Base-by-base conservation (phyloP, 305 asterid genomes). In the Andrographis paniculata region DNA sequence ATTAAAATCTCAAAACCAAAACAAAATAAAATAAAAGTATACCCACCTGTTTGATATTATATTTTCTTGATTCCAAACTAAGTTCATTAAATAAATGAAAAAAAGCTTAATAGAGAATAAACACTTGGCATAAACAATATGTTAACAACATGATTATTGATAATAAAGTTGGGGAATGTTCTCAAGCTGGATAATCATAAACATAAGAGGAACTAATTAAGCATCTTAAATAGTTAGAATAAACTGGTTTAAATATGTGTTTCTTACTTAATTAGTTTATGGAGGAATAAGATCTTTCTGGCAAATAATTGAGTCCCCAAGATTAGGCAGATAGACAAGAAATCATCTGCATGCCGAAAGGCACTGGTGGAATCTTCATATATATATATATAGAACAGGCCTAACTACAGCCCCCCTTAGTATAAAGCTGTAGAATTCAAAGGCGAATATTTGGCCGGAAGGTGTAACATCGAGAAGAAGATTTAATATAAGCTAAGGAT, bases 241-340 rank as follows among this genome's bases (percentile, higher is more conserved):
- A 45, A 23, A 24, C 19, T 15, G 19, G 20, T 23, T 23, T 37
- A 37, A 37, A 24, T n/a, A 10, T 17, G 9, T 17, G 3, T 21
- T 20, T 14, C 41, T 28, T 14, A 20, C n/a, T 55, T 45, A 22
- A 54, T 31, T n/a, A 24, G 8, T 24, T 36, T 22, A 30, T 50
- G 36, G 21, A 45, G 27, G 67, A 59, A 65, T 55, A 28, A 49
- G 33, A 43, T 47, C 61, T 52, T 48, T 44, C 27, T 24, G 18
- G 18, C 38, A 43, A 36, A 58, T 48, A 21, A 58, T 41, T 30
- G 22, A 9, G 57, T 23, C 38, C 33, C 39, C 35, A 30, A 63
- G 50, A 48, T 52, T 48, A 20, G 64, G 46, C 9, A 16, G 60
- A 21, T 10, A 39, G 52, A 60, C 41, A 63, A 56, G 50, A 55